Conservation (phyloP, 768 basidiomycete species). For the Tylopilus vinaceipallidus region DNA sequence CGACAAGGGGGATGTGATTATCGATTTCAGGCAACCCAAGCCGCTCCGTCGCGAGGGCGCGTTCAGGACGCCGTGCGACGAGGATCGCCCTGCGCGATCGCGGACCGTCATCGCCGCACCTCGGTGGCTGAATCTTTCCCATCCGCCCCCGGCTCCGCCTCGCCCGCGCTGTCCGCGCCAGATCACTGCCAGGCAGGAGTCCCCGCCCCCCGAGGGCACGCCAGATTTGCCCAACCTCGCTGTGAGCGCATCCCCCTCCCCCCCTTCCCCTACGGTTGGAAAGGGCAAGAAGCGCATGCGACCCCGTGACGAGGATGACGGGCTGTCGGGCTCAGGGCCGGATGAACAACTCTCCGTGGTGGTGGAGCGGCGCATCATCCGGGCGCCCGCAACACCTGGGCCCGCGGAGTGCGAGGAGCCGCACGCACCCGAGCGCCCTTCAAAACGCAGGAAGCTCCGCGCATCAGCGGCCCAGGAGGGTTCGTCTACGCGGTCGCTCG, state of each 20-base stretch:
- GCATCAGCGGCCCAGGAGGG: background rate
- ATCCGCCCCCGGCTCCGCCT: background rate
- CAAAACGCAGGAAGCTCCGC: slow-evolving; percentile 17
- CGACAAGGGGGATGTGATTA: slow-evolving; percentile 14
- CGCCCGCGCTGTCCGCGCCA: slow-evolving; percentile 1
- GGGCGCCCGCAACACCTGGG: background rate
- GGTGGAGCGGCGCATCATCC: background rate
- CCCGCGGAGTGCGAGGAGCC: slow-evolving; percentile 2
- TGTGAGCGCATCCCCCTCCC: slow-evolving; percentile 9
- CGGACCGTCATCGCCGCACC: slow-evolving; percentile 1
- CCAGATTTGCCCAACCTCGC: background rate
- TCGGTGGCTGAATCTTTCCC: slow-evolving; percentile 12
- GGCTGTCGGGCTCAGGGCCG: background rate
- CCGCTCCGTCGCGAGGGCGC: slow-evolving; percentile 22
- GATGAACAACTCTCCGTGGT: background rate
- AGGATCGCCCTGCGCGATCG: too few species aligned
- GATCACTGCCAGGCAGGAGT: slow-evolving; percentile 13
- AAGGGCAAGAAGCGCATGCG: slow-evolving; percentile 18
- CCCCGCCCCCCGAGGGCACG: too few species aligned
- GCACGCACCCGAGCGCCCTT: background rate
- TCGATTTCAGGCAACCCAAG: slow-evolving; percentile 8
- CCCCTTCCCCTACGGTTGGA: slow-evolving; percentile 9
- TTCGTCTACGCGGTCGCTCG: background rate
- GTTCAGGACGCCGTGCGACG: too few species aligned
- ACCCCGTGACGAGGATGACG: slow-evolving; percentile 6